Conservation (phyloP, 805 yeast genomes). For the Candida loeiensis region DNA sequence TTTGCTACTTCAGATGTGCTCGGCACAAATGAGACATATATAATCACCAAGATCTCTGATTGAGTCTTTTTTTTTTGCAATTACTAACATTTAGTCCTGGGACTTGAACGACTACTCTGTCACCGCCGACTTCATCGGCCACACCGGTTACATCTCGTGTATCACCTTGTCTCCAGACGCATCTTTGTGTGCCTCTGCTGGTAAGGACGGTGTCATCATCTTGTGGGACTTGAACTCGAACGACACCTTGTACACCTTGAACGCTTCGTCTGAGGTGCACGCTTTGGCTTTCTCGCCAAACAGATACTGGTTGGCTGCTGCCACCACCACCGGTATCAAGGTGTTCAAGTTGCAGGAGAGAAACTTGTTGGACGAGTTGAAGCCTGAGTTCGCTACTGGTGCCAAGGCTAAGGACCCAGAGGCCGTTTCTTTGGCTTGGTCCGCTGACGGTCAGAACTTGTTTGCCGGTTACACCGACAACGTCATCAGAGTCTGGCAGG, state of each 20-base stretch:
- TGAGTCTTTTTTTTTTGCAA: neutral
- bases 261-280: constrained; percentile 94
- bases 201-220: constrained; percentile 98
- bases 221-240: constrained; percentile 93
- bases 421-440: constrained; percentile 98
- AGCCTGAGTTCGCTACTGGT: constrained; percentile 89
- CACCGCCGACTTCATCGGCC: constrained; percentile 97
- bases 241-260: constrained; percentile 86
- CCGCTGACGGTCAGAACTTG: constrained; percentile 99
- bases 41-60: constrained; percentile 99
- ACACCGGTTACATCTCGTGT: constrained; percentile 97
- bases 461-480: constrained; percentile 99
- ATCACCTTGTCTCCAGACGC: constrained; percentile 99
- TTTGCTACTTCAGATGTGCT: constrained; percentile 99
- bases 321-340: constrained; percentile 96
- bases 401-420: constrained; percentile 96
- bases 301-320: constrained; percentile 99
- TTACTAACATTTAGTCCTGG: constrained; percentile 80
- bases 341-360: constrained; percentile 96
- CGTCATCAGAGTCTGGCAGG: constrained; percentile 99
- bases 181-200: constrained; percentile 98
- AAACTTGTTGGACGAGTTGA: constrained; percentile 91
- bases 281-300: constrained; percentile 99
- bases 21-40: constrained; percentile 89
- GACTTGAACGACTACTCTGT: constrained; percentile 79